Percentiles rank a stretch among this genome's conserved stretches.
These are phyloP conservation scores for Acer campestre DNA, from an alignment of 345 rosid species.

Conservation along the genomic window DNA sequence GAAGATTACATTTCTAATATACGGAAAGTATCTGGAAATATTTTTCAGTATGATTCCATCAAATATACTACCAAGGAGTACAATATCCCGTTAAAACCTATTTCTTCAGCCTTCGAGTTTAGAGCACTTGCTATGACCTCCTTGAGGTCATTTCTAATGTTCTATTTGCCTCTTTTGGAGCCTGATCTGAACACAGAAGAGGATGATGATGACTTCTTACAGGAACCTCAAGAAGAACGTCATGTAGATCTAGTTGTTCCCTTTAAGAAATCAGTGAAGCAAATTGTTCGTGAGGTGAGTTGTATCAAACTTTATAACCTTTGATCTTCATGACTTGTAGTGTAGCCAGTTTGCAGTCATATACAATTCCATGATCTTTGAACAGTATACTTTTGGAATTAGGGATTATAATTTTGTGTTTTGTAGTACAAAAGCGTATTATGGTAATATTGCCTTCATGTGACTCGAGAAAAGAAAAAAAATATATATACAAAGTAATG, in stretches of 20 bases:
- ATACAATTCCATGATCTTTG: background rate
- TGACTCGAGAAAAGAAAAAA: background rate
- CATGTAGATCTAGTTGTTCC: slow-evolving; percentile 74
- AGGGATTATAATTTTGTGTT: background rate
- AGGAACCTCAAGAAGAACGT: slow-evolving; percentile 47
- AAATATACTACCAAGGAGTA: slow-evolving; percentile 67
- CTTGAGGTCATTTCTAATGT: slow-evolving; percentile 79
- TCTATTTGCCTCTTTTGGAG: slow-evolving; percentile 93
- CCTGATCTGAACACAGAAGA: slow-evolving; percentile 55
- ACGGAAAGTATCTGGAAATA: slow-evolving; percentile 41
- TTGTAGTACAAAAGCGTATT: background rate
- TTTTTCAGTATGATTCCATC: slow-evolving; percentile 46
- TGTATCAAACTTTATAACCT: background rate
- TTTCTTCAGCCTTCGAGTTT: slow-evolving; percentile 83
- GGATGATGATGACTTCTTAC: slow-evolving; percentile 70
- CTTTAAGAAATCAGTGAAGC: slow-evolving; percentile 83
- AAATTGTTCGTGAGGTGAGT: slow-evolving; percentile 85
- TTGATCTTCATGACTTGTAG: background rate
- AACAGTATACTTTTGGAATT: background rate
- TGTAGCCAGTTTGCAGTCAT: background rate
- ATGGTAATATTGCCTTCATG: background rate
- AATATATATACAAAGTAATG: background rate
- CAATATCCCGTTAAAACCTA: slow-evolving; percentile 69
- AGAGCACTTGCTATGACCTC: slow-evolving; percentile 78
- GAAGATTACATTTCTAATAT: slow-evolving; percentile 56